Evolutionary conservation across 352 stramenopile genomes (phyloP).

Genomic region (Globisporangium canariense): DNA sequence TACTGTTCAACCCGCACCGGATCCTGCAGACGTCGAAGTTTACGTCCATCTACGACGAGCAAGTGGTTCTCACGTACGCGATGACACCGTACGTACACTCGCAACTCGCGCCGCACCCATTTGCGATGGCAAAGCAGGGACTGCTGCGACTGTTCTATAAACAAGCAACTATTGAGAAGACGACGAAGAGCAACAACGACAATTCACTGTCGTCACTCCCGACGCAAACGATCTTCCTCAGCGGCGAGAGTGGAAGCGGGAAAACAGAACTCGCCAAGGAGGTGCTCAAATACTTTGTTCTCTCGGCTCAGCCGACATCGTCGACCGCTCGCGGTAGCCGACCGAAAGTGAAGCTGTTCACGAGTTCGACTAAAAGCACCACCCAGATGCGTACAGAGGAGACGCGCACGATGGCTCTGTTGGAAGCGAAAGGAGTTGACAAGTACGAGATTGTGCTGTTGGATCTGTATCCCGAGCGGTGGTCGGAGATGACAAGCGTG

Average conservation of each 20-base stretch:
- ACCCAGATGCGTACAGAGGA: slow-evolving; percentile 82
- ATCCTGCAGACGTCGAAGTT: slow-evolving; percentile 70
- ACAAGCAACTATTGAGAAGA: neutral
- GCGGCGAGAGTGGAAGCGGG: slow-evolving; percentile 66
- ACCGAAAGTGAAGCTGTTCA: slow-evolving; percentile 61
- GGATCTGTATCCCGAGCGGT: slow-evolving; percentile 59
- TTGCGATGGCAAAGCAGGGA: slow-evolving; percentile 68
- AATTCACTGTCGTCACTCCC: neutral
- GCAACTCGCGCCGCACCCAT: slow-evolving; percentile 58
- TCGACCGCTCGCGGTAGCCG: slow-evolving; percentile 11
- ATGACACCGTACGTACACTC: slow-evolving; percentile 37
- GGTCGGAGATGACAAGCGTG: slow-evolving; percentile 60
- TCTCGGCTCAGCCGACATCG: slow-evolving; percentile 44
- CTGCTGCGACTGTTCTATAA: slow-evolving; percentile 44
- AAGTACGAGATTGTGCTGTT: slow-evolving; percentile 70
- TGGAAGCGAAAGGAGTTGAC: slow-evolving; percentile 66
- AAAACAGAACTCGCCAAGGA: slow-evolving; percentile 81
- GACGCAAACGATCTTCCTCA: slow-evolving; percentile 41
- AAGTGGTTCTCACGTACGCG: slow-evolving; percentile 64
- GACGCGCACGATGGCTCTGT: slow-evolving; percentile 58
- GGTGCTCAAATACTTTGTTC: slow-evolving; percentile 71
- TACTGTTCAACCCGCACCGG: slow-evolving; percentile 70
- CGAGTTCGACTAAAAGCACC: slow-evolving; percentile 81
- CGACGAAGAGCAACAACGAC: slow-evolving; percentile 4
- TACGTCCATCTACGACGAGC: slow-evolving; percentile 83